A percentile compares a stretch with the other conserved stretches of the same genome.
Evolutionary conservation across 1,284 basidiomycete genomes (phyloP).

Genomic region (Marasmius oreades): DNA sequence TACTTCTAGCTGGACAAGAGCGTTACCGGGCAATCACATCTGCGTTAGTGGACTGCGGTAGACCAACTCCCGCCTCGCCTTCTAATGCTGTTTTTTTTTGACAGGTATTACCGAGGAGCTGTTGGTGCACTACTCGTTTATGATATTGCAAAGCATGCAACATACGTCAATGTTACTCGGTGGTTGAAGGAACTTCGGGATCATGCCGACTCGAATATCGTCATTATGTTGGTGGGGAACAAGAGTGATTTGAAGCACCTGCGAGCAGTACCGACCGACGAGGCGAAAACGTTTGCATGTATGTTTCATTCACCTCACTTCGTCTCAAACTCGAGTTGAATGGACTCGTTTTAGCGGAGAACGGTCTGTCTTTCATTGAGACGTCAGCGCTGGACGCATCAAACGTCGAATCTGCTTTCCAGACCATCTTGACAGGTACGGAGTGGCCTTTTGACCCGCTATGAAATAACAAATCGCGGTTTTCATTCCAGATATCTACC

Average conservation of each 20-base stretch:
- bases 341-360: slow-evolving; percentile 42
- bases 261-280: slow-evolving; percentile 93
- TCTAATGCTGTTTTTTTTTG: slow-evolving; percentile 5
- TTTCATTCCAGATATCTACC: slow-evolving; percentile 78
- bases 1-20: slow-evolving; percentile 85
- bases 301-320: slow-evolving; percentile 29
- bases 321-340: slow-evolving; percentile 2
- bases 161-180: slow-evolving; percentile 93
- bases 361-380: slow-evolving; percentile 94
- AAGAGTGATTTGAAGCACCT: slow-evolving; percentile 99
- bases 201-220: slow-evolving; percentile 91
- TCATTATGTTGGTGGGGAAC: slow-evolving; percentile 93
- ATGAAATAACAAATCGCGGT: neutral
- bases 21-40: slow-evolving; percentile 99
- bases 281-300: slow-evolving; percentile 85
- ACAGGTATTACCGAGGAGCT: slow-evolving; percentile 96
- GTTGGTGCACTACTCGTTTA: slow-evolving; percentile 92
- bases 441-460: neutral
- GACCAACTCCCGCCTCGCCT: neutral
- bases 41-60: slow-evolving; percentile 54
- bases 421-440: slow-evolving; percentile 90
- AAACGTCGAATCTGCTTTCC: slow-evolving; percentile 97
- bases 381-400: slow-evolving; percentile 99
- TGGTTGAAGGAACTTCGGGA: slow-evolving; percentile 99
- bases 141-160: slow-evolving; percentile 93